These are phyloP conservation scores for Picea glauca DNA, from an alignment of 75 land plant genomes.

Conservation along the genomic window DNA sequence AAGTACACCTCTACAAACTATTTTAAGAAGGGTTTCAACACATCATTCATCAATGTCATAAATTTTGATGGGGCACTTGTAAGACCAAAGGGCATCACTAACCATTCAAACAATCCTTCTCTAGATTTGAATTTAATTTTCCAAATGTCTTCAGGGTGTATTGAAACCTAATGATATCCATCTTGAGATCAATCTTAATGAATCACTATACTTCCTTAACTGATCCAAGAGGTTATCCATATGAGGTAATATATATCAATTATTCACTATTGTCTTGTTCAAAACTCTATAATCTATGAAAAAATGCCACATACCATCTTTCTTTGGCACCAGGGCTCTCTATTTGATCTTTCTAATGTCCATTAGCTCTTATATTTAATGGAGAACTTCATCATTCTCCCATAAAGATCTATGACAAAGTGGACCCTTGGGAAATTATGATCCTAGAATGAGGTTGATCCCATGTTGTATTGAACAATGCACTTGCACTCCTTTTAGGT, in stretches of 20 bases:
- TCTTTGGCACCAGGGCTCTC: background rate
- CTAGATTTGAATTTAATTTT: background rate
- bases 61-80: too few species aligned
- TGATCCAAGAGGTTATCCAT: background rate
- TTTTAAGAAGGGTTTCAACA: too few species aligned
- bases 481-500: background rate
- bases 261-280: background rate
- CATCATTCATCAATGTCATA: too few species aligned
- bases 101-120: too few species aligned
- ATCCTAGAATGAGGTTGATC: background rate
- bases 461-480: background rate
- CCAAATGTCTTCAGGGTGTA: background rate
- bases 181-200: background rate
- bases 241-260: background rate
- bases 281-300: background rate
- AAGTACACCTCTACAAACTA: too few species aligned
- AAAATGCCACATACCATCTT: background rate
- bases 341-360: conserved; percentile 4
- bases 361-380: conserved; percentile 1
- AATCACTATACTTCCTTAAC: background rate
- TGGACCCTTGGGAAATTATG: background rate
- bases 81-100: too few species aligned
- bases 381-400: background rate
- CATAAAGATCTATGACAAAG: background rate
- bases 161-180: background rate